Base-by-base conservation (phyloP, 2,329 filamentous ascomycete genomes). In the Cadophora malorum region DNA sequence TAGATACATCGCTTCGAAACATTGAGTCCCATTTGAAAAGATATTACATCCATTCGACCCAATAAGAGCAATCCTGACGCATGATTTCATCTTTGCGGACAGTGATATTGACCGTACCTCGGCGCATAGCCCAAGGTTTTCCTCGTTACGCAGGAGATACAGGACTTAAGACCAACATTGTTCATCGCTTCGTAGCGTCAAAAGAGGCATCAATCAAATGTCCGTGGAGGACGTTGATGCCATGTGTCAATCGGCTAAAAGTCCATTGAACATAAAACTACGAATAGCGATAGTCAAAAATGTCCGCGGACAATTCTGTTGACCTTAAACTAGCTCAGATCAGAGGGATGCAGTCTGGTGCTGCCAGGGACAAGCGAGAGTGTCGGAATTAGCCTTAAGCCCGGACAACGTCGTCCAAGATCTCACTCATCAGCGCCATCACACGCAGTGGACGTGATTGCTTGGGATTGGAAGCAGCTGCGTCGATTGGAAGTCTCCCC, bases 271-370 rank as follows among this genome's bases (percentile, higher is more conserved):
- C 6, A 45, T 6, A 6, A 45, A 45, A 3, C 16, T 12, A 19
- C 41, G 14, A 16, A 16, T 19, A 14, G 14, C 16, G 14, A 45
- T 16, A 2, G 10, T 16, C 35, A 9, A 19, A 5, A 45, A 53
- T 53, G 25, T 31, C 50, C 50, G 50, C 50, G 50, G 50, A 53
- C 50, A 28, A 45, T 45, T 45, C 16, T 53, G 12, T 53, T 7
- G 25, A 16, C 35, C 12, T 4, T 23, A 16, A 25, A 31, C 50
- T 14, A 31, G 23, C 28, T 53, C 35, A 9, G 35, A 38, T 38
- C 2, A 2, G 12, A 38, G 35, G 35, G 35, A 10, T 9, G 35
- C n/a, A n/a, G n/a, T n/a, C n/a, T n/a, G n/a, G n/a, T n/a, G n/a
- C n/a, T n/a, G n/a, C 7, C 8, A 45, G 41, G 3, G 2, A 10